These are phyloP conservation scores for Suillus lakei DNA, from an alignment of 768 basidiomycete species.

Conservation along the genomic window DNA sequence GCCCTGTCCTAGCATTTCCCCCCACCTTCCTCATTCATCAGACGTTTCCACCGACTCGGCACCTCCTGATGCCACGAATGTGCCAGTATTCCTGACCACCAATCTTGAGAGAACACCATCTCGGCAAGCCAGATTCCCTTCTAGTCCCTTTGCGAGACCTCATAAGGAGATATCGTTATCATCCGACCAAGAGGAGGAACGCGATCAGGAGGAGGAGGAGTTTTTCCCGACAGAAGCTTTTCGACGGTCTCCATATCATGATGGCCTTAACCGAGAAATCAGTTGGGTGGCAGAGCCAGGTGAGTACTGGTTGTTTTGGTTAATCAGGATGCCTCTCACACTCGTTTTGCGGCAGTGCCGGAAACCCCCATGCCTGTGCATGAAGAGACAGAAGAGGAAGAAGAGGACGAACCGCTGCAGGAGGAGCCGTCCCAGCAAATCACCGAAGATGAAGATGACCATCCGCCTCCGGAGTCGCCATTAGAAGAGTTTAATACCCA, in stretches of 20 bases:
- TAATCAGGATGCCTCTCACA: constrained; percentile 10
- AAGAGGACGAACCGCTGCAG: constrained; percentile 46
- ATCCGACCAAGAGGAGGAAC: constrained; percentile 63
- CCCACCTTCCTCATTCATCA: constrained; percentile 53
- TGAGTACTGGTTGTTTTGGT: constrained; percentile 36
- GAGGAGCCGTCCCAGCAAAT: constrained; percentile 41
- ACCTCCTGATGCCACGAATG: constrained; percentile 43
- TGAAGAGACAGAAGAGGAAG: constrained; percentile 39
- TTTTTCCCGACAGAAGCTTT: constrained; percentile 63
- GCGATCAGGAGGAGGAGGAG: constrained; percentile 58
- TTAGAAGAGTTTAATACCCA: constrained; percentile 50
- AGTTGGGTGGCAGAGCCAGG: constrained; percentile 83
- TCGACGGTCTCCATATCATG: constrained; percentile 55
- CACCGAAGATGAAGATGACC: constrained; percentile 50
- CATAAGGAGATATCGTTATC: constrained; percentile 62
- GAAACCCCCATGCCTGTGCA: constrained; percentile 68
- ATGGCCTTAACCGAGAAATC: constrained; percentile 56
- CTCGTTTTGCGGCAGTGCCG: constrained; percentile 44
- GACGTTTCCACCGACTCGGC: constrained; percentile 55
- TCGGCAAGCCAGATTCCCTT: constrained; percentile 63
- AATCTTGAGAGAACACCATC: constrained; percentile 49
- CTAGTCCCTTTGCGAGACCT: constrained; percentile 75
- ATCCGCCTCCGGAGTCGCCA: constrained; percentile 57
- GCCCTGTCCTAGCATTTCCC: constrained; percentile 31
- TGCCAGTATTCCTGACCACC: constrained; percentile 52